Evolutionary conservation across 805 yeast species (phyloP).

Genomic region (Cyberlindnera subsufficiens): DNA sequence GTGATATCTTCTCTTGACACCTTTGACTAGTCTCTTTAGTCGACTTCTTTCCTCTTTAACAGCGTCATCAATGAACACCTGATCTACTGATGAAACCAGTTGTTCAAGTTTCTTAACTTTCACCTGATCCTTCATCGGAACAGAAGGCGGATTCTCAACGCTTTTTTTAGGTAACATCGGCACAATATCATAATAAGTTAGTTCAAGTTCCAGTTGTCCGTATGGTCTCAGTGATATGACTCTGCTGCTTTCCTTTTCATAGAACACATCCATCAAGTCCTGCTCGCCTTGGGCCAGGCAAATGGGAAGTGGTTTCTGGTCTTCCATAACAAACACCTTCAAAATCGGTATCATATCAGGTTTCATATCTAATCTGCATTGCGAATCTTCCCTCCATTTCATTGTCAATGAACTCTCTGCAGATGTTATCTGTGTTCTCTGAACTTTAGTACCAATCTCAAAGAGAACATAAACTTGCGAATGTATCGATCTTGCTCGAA

Average conservation of each 20-base stretch:
- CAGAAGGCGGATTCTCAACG: not conserved
- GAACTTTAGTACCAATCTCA: conserved; percentile 15
- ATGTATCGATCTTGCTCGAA: not conserved
- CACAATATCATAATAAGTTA: conserved; percentile 20
- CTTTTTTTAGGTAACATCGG: conserved; percentile 18
- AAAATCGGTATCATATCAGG: conserved; percentile 11
- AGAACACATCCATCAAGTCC: conserved; percentile 12
- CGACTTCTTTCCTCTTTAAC: conserved; percentile 15
- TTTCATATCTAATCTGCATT: conserved; percentile 19
- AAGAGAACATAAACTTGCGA: conserved; percentile 16
- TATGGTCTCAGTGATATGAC: conserved; percentile 10
- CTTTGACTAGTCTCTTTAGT: conserved; percentile 13
- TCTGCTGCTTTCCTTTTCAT: conserved; percentile 10
- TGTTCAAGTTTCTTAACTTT: conserved; percentile 3
- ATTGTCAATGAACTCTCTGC: not conserved
- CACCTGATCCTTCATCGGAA: too few species aligned
- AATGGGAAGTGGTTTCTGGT: conserved; percentile 5
- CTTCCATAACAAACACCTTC: conserved; percentile 16
- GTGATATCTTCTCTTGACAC: conserved; percentile 19
- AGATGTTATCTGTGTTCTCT: conserved; percentile 9
- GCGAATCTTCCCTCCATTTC: conserved; percentile 21
- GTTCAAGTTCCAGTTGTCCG: conserved; percentile 18
- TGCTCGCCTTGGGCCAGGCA: conserved; percentile 14
- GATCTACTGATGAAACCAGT: conserved; percentile 18
- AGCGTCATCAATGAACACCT: conserved; percentile 18